Conservation (phyloP, 441 rosid species). For the Viola pubescens region DNA sequence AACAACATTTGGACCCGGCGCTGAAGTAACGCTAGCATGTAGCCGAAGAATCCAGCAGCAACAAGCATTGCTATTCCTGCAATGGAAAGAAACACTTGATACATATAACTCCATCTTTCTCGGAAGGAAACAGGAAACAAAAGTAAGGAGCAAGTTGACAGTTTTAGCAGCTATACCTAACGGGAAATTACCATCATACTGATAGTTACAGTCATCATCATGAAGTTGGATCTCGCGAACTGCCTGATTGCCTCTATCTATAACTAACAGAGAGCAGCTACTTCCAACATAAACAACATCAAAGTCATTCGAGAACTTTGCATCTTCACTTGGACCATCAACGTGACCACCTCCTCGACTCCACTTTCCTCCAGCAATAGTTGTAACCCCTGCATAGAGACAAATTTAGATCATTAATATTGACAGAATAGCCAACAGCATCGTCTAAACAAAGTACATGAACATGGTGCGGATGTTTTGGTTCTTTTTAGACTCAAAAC, state of each 20-base stretch:
- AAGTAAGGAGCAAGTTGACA: not conserved
- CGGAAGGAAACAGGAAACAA: not conserved
- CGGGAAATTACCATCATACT: conserved; percentile 47
- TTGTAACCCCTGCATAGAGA: conserved; percentile 56
- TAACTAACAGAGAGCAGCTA: conserved; percentile 72
- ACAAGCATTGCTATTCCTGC: conserved; percentile 69
- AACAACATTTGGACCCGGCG: conserved; percentile 52
- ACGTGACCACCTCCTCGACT: conserved; percentile 61
- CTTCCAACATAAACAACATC: conserved; percentile 60
- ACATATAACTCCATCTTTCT: conserved; percentile 3
- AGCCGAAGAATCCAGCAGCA: conserved; percentile 78
- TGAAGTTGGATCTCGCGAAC: conserved; percentile 81
- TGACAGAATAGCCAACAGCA: not conserved
- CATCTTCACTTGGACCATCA: conserved; percentile 92
- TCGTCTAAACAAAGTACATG: not conserved
- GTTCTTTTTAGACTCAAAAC: not conserved
- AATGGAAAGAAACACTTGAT: conserved; percentile 9
- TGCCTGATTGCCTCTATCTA: conserved; percentile 85
- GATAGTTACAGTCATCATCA: conserved; percentile 59
- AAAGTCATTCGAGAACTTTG: conserved; percentile 80
- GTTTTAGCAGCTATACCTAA: conserved; percentile 38
- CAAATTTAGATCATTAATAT: not conserved
- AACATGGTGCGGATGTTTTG: not conserved
- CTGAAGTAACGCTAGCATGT: conserved; percentile 80
- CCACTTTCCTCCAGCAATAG: conserved; percentile 85